These are phyloP conservation scores for Pogostemon cablin DNA, from an alignment of 257 asterid species.

Conservation along the genomic window DNA sequence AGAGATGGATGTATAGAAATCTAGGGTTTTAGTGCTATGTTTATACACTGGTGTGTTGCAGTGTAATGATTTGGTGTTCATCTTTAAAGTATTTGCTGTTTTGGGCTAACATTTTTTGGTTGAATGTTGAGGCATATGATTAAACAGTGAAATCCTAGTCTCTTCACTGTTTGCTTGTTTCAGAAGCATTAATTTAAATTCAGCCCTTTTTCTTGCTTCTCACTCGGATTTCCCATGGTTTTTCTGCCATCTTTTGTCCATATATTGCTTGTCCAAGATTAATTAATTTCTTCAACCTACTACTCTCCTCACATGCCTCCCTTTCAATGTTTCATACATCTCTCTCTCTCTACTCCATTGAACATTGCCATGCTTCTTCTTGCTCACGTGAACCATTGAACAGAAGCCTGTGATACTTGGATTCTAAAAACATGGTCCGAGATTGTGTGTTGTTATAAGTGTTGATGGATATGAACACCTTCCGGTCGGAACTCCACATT, in stretches of 20 bases:
- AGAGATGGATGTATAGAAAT: not conserved
- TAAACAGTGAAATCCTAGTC: slow-evolving; percentile 40
- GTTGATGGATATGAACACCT: slow-evolving; percentile 45
- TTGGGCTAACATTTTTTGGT: slow-evolving; percentile 27
- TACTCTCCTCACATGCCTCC: slow-evolving; percentile 20
- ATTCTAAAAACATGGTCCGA: not conserved
- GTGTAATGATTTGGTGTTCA: slow-evolving; percentile 29
- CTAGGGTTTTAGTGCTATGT: slow-evolving; percentile 45
- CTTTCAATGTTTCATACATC: not conserved
- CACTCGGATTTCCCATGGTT: slow-evolving; percentile 27
- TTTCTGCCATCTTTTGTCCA: slow-evolving; percentile 28
- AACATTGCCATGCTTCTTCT: not conserved
- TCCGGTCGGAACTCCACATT: slow-evolving; percentile 58
- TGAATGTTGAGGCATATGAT: slow-evolving; percentile 33
- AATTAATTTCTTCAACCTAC: slow-evolving; percentile 18
- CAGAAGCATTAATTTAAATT: slow-evolving; percentile 33
- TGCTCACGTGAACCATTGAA: not conserved
- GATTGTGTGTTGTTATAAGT: too few relatives aligned
- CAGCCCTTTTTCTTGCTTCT: slow-evolving; percentile 34
- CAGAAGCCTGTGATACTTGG: not conserved
- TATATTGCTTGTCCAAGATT: slow-evolving; percentile 22
- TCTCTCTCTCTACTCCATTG: slow-evolving; percentile 20
- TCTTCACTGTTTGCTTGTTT: slow-evolving; percentile 43
- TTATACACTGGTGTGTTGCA: not conserved
- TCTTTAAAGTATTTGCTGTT: slow-evolving; percentile 27